These are phyloP conservation scores for Phytophthora pinifolia DNA, from an alignment of 352 stramenopile species.

Conservation along the genomic window DNA sequence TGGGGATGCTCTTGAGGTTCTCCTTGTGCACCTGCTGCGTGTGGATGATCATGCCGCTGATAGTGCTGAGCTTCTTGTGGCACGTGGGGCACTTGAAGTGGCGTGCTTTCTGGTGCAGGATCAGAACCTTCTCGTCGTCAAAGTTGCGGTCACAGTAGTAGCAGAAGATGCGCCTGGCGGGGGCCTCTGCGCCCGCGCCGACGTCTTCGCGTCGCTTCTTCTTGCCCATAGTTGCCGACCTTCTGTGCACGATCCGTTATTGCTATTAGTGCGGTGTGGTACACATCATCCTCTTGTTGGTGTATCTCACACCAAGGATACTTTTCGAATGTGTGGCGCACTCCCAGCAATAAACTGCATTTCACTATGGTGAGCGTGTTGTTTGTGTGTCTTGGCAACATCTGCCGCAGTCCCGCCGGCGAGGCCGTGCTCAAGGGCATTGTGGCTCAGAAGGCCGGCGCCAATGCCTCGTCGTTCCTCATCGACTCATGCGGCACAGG, in stretches of 20 bases:
- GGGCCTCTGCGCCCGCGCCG: constrained; percentile 29
- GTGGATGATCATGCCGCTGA: constrained; percentile 89
- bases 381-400: constrained; percentile 92
- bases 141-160: constrained; percentile 94
- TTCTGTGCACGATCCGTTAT: constrained; percentile 21
- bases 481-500: constrained; percentile 89
- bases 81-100: constrained; percentile 93
- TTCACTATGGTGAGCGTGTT: constrained; percentile 65
- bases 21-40: constrained; percentile 90
- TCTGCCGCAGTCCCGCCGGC: constrained; percentile 81
- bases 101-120: constrained; percentile 92
- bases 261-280: not conserved
- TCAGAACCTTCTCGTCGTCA: constrained; percentile 91
- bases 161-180: constrained; percentile 81
- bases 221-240: constrained; percentile 63
- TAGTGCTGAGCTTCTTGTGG: constrained; percentile 91
- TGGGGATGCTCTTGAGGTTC: constrained; percentile 74
- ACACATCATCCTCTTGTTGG: not conserved
- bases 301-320: not conserved
- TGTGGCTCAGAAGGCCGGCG: constrained; percentile 35
- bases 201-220: constrained; percentile 81
- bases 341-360: constrained; percentile 25
- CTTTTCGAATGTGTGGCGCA: not conserved
- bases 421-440: constrained; percentile 88
- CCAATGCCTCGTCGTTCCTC: constrained; percentile 36